These are phyloP conservation scores for Cryptosporidium canis DNA, from an alignment of 169 alveolate genomes.

Conservation along the genomic window DNA sequence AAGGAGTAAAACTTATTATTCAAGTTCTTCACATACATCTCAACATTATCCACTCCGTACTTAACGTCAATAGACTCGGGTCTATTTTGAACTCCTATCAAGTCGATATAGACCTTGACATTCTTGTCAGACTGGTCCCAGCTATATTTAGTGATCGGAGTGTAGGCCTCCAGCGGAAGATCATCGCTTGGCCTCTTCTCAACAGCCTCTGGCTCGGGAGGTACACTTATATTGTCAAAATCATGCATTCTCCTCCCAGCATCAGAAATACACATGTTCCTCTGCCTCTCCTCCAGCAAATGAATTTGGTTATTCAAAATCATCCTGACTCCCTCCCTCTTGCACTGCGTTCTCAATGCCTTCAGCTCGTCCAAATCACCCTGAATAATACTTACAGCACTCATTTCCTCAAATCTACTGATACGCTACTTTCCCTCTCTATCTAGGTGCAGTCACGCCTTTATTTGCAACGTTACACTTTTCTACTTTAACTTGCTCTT, in stretches of 20 bases:
- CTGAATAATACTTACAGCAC: slow-evolving; percentile 36
- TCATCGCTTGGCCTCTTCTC: not conserved
- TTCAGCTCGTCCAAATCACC: slow-evolving; percentile 63
- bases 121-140: slow-evolving; percentile 75
- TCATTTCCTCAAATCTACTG: not conserved
- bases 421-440: not conserved
- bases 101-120: slow-evolving; percentile 70
- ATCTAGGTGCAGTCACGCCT: too few relatives aligned
- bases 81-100: slow-evolving; percentile 23
- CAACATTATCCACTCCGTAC: slow-evolving; percentile 19
- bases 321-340: slow-evolving; percentile 47
- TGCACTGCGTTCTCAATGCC: slow-evolving; percentile 34
- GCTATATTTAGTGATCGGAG: slow-evolving; percentile 73
- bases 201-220: not conserved
- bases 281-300: slow-evolving; percentile 30
- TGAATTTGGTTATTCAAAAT: slow-evolving; percentile 36
- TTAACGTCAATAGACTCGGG: slow-evolving; percentile 34
- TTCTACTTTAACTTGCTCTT: too few relatives aligned
- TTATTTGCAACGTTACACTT: too few relatives aligned
- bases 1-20: slow-evolving; percentile 36
- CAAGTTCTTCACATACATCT: slow-evolving; percentile 16
- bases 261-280: slow-evolving; percentile 61
- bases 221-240: not conserved
- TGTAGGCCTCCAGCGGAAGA: slow-evolving; percentile 68
- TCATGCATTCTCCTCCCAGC: slow-evolving; percentile 8